Conservation (phyloP, 306 rosid genomes). For the Hylodesmum podocarpum region DNA sequence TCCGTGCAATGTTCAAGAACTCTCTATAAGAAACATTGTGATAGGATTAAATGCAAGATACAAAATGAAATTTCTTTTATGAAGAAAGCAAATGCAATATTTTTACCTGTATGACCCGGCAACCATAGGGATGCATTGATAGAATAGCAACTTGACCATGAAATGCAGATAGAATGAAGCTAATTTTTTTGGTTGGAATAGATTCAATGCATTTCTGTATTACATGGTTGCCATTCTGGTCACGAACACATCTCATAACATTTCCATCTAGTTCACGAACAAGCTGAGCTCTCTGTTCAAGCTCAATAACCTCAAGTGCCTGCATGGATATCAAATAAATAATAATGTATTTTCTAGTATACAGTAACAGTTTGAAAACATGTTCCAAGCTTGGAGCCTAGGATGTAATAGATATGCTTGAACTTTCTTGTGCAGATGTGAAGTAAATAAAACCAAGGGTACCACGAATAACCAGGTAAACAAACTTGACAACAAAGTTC, state of each 20-base stretch:
- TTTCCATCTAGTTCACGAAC: slow-evolving; percentile 53
- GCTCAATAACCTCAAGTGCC: slow-evolving; percentile 60
- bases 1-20: slow-evolving; percentile 54
- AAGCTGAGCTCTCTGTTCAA: slow-evolving; percentile 50
- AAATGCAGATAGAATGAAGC: slow-evolving; percentile 50
- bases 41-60: background rate
- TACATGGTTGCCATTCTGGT: slow-evolving; percentile 57
- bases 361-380: background rate
- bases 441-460: background rate
- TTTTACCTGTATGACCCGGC: slow-evolving; percentile 54
- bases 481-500: background rate
- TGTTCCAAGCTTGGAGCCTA: background rate
- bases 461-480: background rate
- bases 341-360: background rate
- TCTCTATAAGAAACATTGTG: slow-evolving; percentile 39
- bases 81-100: background rate
- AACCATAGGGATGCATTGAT: slow-evolving; percentile 56
- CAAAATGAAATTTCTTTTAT: background rate
- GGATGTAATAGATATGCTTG: background rate
- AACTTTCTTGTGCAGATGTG: background rate
- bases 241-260: slow-evolving; percentile 55
- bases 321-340: slow-evolving; percentile 24
- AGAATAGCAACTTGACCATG: slow-evolving; percentile 42
- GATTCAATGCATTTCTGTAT: slow-evolving; percentile 57
- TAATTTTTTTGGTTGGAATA: slow-evolving; percentile 43